Evolutionary conservation across 331 rosid species (phyloP).

Genomic region (Quercus phellos): DNA sequence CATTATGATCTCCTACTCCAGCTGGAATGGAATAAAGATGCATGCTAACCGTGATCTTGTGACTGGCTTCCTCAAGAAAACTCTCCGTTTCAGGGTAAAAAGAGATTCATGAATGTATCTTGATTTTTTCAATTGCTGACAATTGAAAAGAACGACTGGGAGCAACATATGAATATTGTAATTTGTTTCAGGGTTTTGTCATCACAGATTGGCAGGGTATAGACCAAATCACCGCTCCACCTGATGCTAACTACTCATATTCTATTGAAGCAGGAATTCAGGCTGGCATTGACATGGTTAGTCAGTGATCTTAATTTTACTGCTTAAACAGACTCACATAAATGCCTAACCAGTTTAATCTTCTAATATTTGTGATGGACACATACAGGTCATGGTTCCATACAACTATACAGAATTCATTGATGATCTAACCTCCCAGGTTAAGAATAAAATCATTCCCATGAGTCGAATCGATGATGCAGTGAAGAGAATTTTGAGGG

Average conservation of each 20-base stretch:
- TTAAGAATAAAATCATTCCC: slow-evolving; percentile 45
- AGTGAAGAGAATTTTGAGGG: slow-evolving; percentile 55
- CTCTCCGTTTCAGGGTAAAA: slow-evolving; percentile 56
- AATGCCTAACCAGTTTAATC: not conserved
- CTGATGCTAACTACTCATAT: slow-evolving; percentile 57
- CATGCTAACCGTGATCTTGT: slow-evolving; percentile 51
- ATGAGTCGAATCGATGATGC: slow-evolving; percentile 74
- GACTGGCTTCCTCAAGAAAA: slow-evolving; percentile 54
- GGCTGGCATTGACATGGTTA: slow-evolving; percentile 78
- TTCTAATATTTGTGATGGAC: slow-evolving; percentile 9
- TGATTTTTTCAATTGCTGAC: not conserved
- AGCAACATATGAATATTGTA: not conserved
- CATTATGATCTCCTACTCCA: slow-evolving; percentile 65
- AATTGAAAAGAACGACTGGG: not conserved
- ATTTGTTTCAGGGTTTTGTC: slow-evolving; percentile 56
- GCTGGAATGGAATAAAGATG: slow-evolving; percentile 73
- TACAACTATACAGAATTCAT: slow-evolving; percentile 48
- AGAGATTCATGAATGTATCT: not conserved
- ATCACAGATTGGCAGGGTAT: slow-evolving; percentile 73
- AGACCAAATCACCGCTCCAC: slow-evolving; percentile 63
- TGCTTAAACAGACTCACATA: slow-evolving; percentile 7
- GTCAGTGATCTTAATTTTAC: not conserved
- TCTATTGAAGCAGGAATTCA: slow-evolving; percentile 53
- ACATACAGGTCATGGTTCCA: slow-evolving; percentile 59
- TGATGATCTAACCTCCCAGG: slow-evolving; percentile 46